These are phyloP conservation scores for Grosmannia serpens DNA, from an alignment of 2,329 filamentous ascomycete species.

Conservation along the genomic window DNA sequence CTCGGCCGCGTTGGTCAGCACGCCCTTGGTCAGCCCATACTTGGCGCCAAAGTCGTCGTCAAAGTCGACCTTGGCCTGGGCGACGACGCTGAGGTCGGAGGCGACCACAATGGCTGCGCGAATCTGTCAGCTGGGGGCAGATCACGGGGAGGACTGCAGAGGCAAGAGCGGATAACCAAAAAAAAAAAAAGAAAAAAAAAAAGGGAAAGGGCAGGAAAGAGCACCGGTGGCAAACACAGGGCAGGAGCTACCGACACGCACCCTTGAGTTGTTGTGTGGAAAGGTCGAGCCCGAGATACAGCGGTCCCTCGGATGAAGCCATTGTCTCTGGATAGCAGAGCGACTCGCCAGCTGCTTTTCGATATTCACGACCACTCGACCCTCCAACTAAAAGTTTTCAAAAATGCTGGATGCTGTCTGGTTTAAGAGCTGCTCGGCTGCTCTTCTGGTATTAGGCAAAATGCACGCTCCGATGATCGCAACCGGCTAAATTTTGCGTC, in stretches of 20 bases:
- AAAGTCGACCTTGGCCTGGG: slow-evolving; percentile 89
- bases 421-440: neutral
- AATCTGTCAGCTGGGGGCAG: neutral
- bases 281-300: slow-evolving; percentile 90
- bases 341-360: neutral
- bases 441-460: neutral
- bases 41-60: slow-evolving; percentile 65
- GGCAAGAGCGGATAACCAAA: neutral
- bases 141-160: neutral
- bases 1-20: slow-evolving; percentile 68
- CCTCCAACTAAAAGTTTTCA: neutral
- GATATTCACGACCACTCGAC: neutral
- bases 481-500: neutral
- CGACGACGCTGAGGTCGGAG: slow-evolving; percentile 66
- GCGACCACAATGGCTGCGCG: slow-evolving; percentile 65
- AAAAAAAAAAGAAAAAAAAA: neutral
- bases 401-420: neutral
- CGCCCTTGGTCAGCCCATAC: slow-evolving; percentile 80
- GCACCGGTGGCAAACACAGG: neutral
- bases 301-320: slow-evolving; percentile 30
- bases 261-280: slow-evolving; percentile 96
- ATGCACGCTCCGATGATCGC: neutral
- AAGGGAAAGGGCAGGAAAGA: neutral
- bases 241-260: slow-evolving; percentile 19
- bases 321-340: neutral